Conservation (phyloP, 768 basidiomycete genomes). For the Trametes villosa region DNA sequence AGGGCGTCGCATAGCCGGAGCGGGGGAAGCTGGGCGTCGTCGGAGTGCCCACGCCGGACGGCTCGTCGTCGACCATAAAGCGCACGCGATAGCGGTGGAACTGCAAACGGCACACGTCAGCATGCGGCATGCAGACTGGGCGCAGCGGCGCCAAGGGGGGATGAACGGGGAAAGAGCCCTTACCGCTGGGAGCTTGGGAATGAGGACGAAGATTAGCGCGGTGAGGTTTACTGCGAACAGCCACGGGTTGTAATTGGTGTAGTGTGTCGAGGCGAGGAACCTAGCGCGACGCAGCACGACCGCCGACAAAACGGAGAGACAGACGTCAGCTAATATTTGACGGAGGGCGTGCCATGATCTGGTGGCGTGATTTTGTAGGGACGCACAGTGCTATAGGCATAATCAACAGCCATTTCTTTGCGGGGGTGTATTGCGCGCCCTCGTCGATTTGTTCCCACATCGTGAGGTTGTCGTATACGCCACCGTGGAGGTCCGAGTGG, state of each 20-base stretch:
- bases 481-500: conserved; percentile 82
- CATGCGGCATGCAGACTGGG: background rate
- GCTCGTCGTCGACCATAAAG: conserved; percentile 64
- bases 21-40: conserved; percentile 59
- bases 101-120: conserved; percentile 42
- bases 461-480: conserved; percentile 96
- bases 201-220: conserved; percentile 78
- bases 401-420: conserved; percentile 94
- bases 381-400: conserved; percentile 89
- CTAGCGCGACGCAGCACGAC: conserved; percentile 43
- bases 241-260: conserved; percentile 96
- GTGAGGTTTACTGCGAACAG: conserved; percentile 90
- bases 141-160: conserved; percentile 19
- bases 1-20: conserved; percentile 51
- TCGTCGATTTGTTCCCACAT: conserved; percentile 99
- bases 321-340: conserved; percentile 4
- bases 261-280: conserved; percentile 96
- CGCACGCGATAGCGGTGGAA: conserved; percentile 83
- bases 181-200: conserved; percentile 96
- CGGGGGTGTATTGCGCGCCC: conserved; percentile 97
- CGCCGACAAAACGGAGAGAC: conserved; percentile 20
- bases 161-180: conserved; percentile 27
- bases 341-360: background rate
- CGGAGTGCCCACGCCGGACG: conserved; percentile 70
- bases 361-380: background rate